Conservation (phyloP, 768 basidiomycete genomes). For the Pleurotus ostreatus region DNA sequence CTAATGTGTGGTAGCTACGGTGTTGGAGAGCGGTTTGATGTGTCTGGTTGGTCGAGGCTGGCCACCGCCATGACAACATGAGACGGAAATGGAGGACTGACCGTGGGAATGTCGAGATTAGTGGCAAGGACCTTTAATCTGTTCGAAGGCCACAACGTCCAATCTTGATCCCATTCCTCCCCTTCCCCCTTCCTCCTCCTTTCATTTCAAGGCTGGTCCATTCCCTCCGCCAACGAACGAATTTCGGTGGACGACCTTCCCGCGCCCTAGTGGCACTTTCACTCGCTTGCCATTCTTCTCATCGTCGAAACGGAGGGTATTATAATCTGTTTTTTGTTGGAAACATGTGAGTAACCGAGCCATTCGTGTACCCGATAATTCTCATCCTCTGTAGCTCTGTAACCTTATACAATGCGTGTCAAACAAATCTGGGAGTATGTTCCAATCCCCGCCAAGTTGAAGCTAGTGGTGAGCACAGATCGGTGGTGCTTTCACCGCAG, state of each 20-base stretch:
- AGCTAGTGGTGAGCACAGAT: conserved; percentile 42
- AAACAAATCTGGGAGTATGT: conserved; percentile 28
- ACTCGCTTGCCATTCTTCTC: conserved; percentile 17
- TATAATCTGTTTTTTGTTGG: conserved; percentile 5
- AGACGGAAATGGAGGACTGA: conserved; percentile 1
- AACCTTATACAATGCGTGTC: conserved; percentile 17
- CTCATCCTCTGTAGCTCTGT: background rate
- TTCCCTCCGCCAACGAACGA: conserved; percentile 13
- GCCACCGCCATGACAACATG: conserved; percentile 3
- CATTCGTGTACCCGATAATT: background rate
- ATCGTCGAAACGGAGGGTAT: conserved; percentile 6
- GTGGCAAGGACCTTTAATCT: background rate
- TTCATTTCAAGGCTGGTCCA: conserved; percentile 17
- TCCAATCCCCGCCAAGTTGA: conserved; percentile 33
- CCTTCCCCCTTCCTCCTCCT: conserved; percentile 15
- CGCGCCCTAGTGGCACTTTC: conserved; percentile 43
- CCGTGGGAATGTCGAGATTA: conserved; percentile 4
- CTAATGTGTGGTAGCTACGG: background rate
- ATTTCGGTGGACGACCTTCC: conserved; percentile 2
- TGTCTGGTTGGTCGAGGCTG: background rate
- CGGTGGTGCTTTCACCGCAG: background rate
- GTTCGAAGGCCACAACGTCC: conserved; percentile 3
- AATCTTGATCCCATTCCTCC: conserved; percentile 9
- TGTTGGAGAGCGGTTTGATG: background rate
- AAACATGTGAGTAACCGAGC: background rate